Evolutionary conservation across 2,329 filamentous ascomycete species (phyloP), one percentile per base, ranked within the genome.

Genomic region (Verticillium klebahnii): DNA sequence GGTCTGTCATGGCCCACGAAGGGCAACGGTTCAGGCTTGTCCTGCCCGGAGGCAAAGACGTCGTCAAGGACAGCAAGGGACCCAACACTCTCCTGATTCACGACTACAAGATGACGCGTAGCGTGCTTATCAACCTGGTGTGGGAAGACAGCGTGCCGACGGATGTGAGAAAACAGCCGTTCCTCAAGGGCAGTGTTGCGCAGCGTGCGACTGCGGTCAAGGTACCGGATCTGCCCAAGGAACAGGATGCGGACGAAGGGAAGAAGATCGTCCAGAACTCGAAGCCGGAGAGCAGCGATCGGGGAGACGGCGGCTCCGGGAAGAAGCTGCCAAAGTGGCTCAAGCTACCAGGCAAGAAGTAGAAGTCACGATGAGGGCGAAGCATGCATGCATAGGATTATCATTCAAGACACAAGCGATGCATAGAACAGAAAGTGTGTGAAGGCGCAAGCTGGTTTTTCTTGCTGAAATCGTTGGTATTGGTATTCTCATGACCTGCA

Each of bases 341-440:
- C 50, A 90, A 90, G 73, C 75, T 89, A 61, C 80, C 87, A 34
- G 86, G 85, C 8, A 93, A 91, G 82, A 93, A 92, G 78, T 90
- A 66, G 60, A 59, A 5, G 68, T 68, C 66, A 36, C 54, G 23
- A 29, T 1, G 54, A 11, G 2, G 25, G 32, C 31, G 32, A 0
- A 25, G n/a, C 45, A 52, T 52, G 19, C 23, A 19, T 19, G 19
- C 45, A 25, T 52, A 25, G 45, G 23, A 8, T 19, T 3, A 55
- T 56, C 54, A 56, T 17, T 12, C 3, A n/a, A 56, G 25, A 32
- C 54, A 52, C 45, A 52, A 52, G 56, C 34, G 29, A 57, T 36
- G 56, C 19, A 57, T 36, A 36, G 31, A 19, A 23, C 9, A 23
- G 12, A 36, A 45, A 39, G 12, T 31, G n/a, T 56, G 17, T 36